Evolutionary conservation across 176 grass and related monocot species (phyloP).

Genomic region (Panicum miliaceum): DNA sequence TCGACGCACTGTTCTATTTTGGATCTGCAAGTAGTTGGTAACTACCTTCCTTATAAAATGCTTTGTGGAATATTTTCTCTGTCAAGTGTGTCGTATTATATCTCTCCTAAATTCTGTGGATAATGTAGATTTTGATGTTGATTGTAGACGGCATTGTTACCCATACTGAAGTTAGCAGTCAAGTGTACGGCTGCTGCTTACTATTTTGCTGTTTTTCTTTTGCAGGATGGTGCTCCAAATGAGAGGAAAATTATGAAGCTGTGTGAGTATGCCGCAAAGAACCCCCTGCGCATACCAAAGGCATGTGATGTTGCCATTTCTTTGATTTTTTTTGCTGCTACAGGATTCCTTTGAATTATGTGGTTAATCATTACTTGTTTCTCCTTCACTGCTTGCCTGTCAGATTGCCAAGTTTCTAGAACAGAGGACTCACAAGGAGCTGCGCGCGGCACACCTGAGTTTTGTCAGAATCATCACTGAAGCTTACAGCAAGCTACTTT

Average conservation of each 20-base stretch:
- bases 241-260: conserved; percentile 97
- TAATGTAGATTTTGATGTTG: conserved; percentile 14
- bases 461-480: conserved; percentile 94
- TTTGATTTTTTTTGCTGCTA: conserved; percentile 19
- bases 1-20: conserved; percentile 4
- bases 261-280: conserved; percentile 98
- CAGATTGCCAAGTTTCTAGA: conserved; percentile 97
- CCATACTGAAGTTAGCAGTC: neutral
- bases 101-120: neutral
- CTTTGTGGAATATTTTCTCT: neutral
- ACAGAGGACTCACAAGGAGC: conserved; percentile 86
- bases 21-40: conserved; percentile 23
- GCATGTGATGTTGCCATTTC: conserved; percentile 41
- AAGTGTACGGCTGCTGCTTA: neutral
- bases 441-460: conserved; percentile 72
- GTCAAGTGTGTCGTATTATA: conserved; percentile 26
- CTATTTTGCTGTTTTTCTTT: neutral
- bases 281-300: conserved; percentile 93
- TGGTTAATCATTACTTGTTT: conserved; percentile 25
- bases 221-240: conserved; percentile 76
- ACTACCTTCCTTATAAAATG: conserved; percentile 16
- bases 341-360: conserved; percentile 4
- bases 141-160: neutral
- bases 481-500: conserved; percentile 91
- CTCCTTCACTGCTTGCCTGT: conserved; percentile 17